Evolutionary conservation across 2,329 filamentous ascomycete species (phyloP), one percentile per base, ranked within the genome.

Genomic region (Thelonectria rubi): DNA sequence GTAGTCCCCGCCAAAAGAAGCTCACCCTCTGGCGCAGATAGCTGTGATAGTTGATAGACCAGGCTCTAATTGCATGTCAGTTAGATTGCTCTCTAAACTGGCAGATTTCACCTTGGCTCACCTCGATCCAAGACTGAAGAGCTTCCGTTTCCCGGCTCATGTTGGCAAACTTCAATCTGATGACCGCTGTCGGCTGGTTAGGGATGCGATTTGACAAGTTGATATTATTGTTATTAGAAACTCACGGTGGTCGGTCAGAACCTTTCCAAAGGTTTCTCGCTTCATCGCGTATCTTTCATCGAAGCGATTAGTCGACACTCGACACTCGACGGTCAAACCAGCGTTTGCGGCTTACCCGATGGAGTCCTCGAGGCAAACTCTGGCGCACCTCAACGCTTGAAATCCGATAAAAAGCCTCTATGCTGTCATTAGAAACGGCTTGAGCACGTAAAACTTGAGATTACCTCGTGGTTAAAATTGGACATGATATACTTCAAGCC

Each of bases 401-500:
- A 60, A 55, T 5, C 50, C 49, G 6, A 60, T 37, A 30, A 60
- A 60, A 5, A 60, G 57, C 14, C 57, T 49, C 57, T 55, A 24
- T 15, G 20, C 2, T 2, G n/a, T 1, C 15, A n/a, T 60, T 8
- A 55, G 50, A 7, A 17, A 2, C 26, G 34, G 6, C 11, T 15
- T 15, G 5, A 3, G 15, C 34, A 14, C 15, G 34, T 3, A 37
- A 11, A 37, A 37, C 2, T 5, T 12, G 11, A 10, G 15, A 14
- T 4, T 37, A 37, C 34, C 75, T 93, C 91, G 74, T 93, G 90
- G 78, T 93, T 93, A 83, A 93, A 93, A 77, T 93, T 91, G 55
- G 86, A 89, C 88, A 91, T 91, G 70, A 91, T 85, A 71, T 91
- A 91, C 60, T 81, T 83, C 89, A 93, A 92, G 5, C 91, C 91